Conservation (phyloP, 2,329 filamentous ascomycete genomes). For the Pyrenophora graminea region DNA sequence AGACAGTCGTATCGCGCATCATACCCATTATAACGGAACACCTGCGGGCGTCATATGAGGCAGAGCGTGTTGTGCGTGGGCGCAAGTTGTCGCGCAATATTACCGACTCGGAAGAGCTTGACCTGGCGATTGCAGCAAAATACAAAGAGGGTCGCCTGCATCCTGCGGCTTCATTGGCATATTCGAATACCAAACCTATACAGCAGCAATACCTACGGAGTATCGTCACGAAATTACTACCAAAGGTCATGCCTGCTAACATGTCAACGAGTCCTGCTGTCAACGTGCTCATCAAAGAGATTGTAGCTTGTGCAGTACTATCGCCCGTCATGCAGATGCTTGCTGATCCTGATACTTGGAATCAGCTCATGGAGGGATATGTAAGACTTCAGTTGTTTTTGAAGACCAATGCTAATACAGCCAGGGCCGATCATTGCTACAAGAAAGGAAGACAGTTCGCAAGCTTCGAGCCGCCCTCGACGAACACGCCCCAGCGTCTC, state of each 20-base stretch:
- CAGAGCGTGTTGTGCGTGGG: conserved; percentile 83
- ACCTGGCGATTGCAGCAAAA: conserved; percentile 92
- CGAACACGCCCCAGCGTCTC: conserved; percentile 84
- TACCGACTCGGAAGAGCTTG: conserved; percentile 94
- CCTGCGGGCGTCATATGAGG: conserved; percentile 87
- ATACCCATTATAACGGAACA: conserved; percentile 88
- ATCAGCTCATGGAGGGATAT: conserved; percentile 90
- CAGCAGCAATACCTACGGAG: conserved; percentile 88
- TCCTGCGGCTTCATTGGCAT: conserved; percentile 78
- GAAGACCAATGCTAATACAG: conserved; percentile 18
- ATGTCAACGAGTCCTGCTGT: conserved; percentile 82
- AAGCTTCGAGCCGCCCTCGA: conserved; percentile 90
- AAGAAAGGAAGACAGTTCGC: conserved; percentile 92
- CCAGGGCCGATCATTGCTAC: conserved; percentile 78
- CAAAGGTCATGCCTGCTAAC: conserved; percentile 71
- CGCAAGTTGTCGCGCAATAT: conserved; percentile 85
- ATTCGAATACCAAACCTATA: conserved; percentile 79
- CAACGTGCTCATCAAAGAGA: conserved; percentile 79
- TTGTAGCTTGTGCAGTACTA: conserved; percentile 90
- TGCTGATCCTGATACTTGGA: conserved; percentile 95
- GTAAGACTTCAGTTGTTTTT: conserved; percentile 41
- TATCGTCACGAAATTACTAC: conserved; percentile 72
- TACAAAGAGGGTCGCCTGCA: conserved; percentile 89
- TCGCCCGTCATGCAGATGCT: conserved; percentile 79
- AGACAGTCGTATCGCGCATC: conserved; percentile 77